These are phyloP conservation scores for Neurospora sublineolata DNA, from an alignment of 495 filamentous ascomycete species.

Conservation along the genomic window DNA sequence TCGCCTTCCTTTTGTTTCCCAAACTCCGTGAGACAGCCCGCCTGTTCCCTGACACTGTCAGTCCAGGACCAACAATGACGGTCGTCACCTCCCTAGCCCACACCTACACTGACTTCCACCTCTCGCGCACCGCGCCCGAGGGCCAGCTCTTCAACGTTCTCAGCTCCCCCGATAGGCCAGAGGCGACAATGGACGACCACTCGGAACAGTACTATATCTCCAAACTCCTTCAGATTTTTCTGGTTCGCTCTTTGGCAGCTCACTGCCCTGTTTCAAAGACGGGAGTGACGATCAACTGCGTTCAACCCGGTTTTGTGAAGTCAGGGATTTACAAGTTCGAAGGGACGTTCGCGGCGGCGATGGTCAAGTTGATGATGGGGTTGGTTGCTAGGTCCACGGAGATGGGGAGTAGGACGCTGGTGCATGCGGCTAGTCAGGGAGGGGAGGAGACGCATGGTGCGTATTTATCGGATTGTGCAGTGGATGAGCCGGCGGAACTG, in stretches of 20 bases:
- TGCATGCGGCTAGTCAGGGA: conserved; percentile 24
- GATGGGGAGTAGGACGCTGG: conserved; percentile 32
- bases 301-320: conserved; percentile 5
- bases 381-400: conserved; percentile 29
- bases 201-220: conserved; percentile 24
- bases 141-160: conserved; percentile 1
- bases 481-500: not conserved
- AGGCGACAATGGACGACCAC: not conserved
- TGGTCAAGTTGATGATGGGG: conserved; percentile 15
- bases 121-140: not conserved
- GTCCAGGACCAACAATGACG: conserved; percentile 16
- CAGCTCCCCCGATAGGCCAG: not conserved
- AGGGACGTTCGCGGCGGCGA: not conserved
- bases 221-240: conserved; percentile 31
- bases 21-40: conserved; percentile 23
- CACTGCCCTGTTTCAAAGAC: not conserved
- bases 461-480: conserved; percentile 29
- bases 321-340: not conserved
- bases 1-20: conserved; percentile 34
- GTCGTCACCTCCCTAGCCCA: conserved; percentile 17
- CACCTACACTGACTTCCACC: not conserved
- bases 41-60: not conserved
- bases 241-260: conserved; percentile 26
- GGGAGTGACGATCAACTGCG: conserved; percentile 1
- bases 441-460: conserved; percentile 28